Base-by-base conservation (phyloP, 1,139 yeast genomes). In the Casaregolazyma lundiana region DNA sequence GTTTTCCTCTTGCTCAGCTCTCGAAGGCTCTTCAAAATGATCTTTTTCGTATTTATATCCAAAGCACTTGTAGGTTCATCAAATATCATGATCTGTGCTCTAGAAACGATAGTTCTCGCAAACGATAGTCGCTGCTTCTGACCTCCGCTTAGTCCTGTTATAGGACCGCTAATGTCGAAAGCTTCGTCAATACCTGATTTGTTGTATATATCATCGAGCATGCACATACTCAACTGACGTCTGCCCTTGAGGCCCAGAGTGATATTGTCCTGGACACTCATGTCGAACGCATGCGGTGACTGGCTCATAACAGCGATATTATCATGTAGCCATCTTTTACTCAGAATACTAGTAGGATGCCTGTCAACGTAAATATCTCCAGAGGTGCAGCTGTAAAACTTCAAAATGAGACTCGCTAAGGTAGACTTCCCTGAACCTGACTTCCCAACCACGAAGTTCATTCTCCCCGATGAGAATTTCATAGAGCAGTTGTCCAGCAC, bases 351-450 rank as follows among this genome's bases (percentile, higher is more conserved):
- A 1, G 84, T 58, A 32, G 76, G 67, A 37, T 65, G 59, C 0
- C 78, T 83, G 59, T 81, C 90, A 16, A 89, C 63, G 5, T 61
- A 61, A 2, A 90, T 75, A 1, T 57, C 50, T 0, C 92, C 90
- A 0, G 62, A 50, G 4, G 62, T 54, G 0, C 73, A 68, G 0
- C 62, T 52, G 54, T 89, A 88, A 35, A 86, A 72, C 24, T 76
- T 76, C 50, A 84, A 62, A 2, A 92, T 58, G 3, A 92, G 63
- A 40, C 76, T 76, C 0, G 84, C 77, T 8, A 92, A 53, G 0
- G 97, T 85, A 0, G 97, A 88, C 62, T 92, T 92, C 0, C 98
- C 98, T 0, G 92, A 81, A 0, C 98, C 98, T 0, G 97, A 88
- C 51, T 75, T 73, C 0, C 98, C 98, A 42, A 92, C 76, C 1